Evolutionary conservation across 768 basidiomycete genomes (phyloP), one percentile per base, ranked within the genome.

Genomic region (Leccinum boreale): DNA sequence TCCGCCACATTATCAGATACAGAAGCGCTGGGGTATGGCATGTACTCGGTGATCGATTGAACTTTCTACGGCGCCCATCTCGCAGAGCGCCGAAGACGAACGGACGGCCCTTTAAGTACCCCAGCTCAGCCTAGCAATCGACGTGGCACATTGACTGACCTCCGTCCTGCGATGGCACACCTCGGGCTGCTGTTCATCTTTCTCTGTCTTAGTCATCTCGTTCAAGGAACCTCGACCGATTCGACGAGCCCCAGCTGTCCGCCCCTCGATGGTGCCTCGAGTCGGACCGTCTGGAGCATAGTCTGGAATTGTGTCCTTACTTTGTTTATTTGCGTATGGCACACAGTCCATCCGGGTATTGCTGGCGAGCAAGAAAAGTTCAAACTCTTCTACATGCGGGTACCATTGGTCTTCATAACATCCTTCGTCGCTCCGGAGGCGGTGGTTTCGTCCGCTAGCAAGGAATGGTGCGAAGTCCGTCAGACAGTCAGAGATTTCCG

Each of bases 291-390:
- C 17, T 39, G 23, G 36, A 12, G 51, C 23, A 26, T 52, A 17
- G 10, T 52, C 17, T 35, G 19, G 23, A 52, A 4, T 12, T 52
- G 51, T 26, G 51, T 24, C 10, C 6, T 39, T 35, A 52, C 51
- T 17, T 39, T 52, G 35, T 42, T 52, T 10, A 52, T 52, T 39
- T 52, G 51, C 24, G 51, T 52, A n/a, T 52, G 51, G 51, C 51
- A 42, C 17, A 24, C 51, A n/a, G 35, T 52, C 51, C 51, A 52
- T n/a, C 51, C 19, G 24, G 51, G 15, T 17, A 26, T 52, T 36
- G 24, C 51, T 23, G 50, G 50, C 29, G 21, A n/a, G 19, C 19
- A 17, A 28, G 47, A 35, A n/a, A 19, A 23, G 3, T 28, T 12
- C 28, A 35, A 33, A 35, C 31, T 29, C 31, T 35, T 51, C 15